phyloP scores from a whole-genome alignment of 192 early-diverging fungal genomes.

The Entophlyctis helioformis region DNA sequence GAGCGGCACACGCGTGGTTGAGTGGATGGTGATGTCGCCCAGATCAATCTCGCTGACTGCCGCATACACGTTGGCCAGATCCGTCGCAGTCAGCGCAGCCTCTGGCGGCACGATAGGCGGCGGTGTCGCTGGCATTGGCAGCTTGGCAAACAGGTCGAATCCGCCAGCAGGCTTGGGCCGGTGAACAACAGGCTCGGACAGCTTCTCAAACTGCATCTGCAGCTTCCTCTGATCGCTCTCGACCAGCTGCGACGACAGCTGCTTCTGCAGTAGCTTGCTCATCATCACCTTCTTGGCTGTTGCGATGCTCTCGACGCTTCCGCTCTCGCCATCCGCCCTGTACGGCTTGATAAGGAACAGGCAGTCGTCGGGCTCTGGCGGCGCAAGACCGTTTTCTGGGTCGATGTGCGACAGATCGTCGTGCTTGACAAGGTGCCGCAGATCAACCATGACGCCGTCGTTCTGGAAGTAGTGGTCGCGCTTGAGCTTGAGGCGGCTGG shows the following conservation, averaged over 20 bases:
- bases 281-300: no score
- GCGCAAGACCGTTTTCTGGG: slow-evolving; percentile 18
- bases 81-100: slow-evolving; percentile 10
- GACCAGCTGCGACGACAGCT: not conserved
- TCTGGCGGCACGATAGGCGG: slow-evolving; percentile 4
- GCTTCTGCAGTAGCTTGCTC: no score
- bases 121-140: not conserved
- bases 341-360: no score
- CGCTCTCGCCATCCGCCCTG: no score
- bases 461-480: slow-evolving; percentile 17
- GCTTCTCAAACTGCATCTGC: slow-evolving; percentile 8
- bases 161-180: no score
- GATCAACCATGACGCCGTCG: slow-evolving; percentile 20
- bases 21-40: slow-evolving; percentile 28
- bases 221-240: slow-evolving; percentile 11
- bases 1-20: slow-evolving; percentile 14
- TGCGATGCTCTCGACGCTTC: no score
- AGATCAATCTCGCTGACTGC: slow-evolving; percentile 17
- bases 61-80: slow-evolving; percentile 25
- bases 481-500: no score
- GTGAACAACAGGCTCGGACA: slow-evolving; percentile 2
- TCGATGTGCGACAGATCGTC: slow-evolving; percentile 12
- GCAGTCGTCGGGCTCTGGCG: slow-evolving; percentile 26
- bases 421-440: not conserved
- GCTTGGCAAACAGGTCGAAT: not conserved